phyloP scores from a whole-genome alignment of 2,329 filamentous ascomycete species.

The Penicillium italicum region DNA sequence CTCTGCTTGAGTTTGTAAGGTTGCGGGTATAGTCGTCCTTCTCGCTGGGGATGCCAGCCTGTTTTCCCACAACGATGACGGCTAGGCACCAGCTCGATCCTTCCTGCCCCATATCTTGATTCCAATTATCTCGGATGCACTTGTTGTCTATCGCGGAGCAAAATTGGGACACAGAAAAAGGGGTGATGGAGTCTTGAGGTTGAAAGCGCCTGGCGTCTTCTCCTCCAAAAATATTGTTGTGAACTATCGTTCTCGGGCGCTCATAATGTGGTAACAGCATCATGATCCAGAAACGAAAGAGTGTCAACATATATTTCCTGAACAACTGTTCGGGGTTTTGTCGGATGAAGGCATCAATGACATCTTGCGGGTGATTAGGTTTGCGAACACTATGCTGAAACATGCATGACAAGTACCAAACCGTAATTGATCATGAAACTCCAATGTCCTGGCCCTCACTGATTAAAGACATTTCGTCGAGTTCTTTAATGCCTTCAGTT shows the following conservation, averaged over 20 bases:
- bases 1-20: conserved; percentile 45
- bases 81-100: conserved; percentile 72
- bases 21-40: conserved; percentile 75
- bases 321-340: conserved; percentile 63
- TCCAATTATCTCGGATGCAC: conserved; percentile 27
- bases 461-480: conserved; percentile 78
- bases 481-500: conserved; percentile 65
- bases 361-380: conserved; percentile 31
- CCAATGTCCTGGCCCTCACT: conserved; percentile 55
- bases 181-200: conserved; percentile 70
- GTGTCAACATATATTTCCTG: conserved; percentile 53
- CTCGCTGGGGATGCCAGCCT: conserved; percentile 64
- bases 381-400: conserved; percentile 31
- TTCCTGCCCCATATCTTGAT: conserved; percentile 48
- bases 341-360: conserved; percentile 61
- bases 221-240: conserved; percentile 73
- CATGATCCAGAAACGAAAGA: conserved; percentile 28
- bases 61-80: conserved; percentile 20
- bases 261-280: conserved; percentile 14
- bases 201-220: conserved; percentile 63
- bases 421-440: conserved; percentile 1
- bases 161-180: conserved; percentile 56
- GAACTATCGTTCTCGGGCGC: conserved; percentile 34
- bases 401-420: conserved; percentile 27
- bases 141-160: conserved; percentile 26